Evolutionary conservation across 495 filamentous ascomycete species (phyloP), one percentile per base, ranked within the genome.

Genomic region (Trichoderma parareesei): DNA sequence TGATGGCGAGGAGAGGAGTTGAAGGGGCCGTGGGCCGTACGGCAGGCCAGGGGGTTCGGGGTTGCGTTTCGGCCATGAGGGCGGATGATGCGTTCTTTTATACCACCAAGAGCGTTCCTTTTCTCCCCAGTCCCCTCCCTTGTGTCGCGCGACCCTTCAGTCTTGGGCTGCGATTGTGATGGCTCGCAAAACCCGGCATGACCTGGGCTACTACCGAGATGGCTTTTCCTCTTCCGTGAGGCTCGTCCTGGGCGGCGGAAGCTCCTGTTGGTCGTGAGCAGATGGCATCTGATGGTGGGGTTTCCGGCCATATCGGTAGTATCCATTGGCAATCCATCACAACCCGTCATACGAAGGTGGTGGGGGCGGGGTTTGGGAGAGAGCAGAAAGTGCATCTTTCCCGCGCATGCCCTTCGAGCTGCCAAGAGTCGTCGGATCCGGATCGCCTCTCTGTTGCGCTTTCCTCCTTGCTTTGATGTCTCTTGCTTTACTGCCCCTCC

Each of bases 261-360:
- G 33, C 14, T 49, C 46, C 11, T 57, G 53, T 57, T 57, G 53
- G 53, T 35, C 27, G 53, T 37, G 33, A 57, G 53, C 53, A 57
- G 53, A 57, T 57, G 53, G 53, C 20, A 57, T 57, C 9, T 57
- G 53, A 57, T 57, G 53, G 53, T 57, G 53, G 53, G 53, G 53
- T 57, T 57, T 57, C 20, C 11, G 53, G 33, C 53, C 53, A 57
- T 33, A 57, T 57, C 53, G 53, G 53, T 57, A 57, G 53, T 57
- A 57, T 57, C 53, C 53, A 57, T 57, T 57, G 53, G 53, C 35
- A 57, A 57, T 57, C 53, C 33, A 33, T 35, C 37, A 27, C 27
- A 13, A 57, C 11, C 37, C 33, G 33, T 37, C 53, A 37, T 35
- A 35, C 53, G 53, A 57, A 57, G 53, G 27, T 57, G 53, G 53